Evolutionary conservation across 2,329 filamentous ascomycete genomes (phyloP).

Genomic region (Aspergillus niger): DNA sequence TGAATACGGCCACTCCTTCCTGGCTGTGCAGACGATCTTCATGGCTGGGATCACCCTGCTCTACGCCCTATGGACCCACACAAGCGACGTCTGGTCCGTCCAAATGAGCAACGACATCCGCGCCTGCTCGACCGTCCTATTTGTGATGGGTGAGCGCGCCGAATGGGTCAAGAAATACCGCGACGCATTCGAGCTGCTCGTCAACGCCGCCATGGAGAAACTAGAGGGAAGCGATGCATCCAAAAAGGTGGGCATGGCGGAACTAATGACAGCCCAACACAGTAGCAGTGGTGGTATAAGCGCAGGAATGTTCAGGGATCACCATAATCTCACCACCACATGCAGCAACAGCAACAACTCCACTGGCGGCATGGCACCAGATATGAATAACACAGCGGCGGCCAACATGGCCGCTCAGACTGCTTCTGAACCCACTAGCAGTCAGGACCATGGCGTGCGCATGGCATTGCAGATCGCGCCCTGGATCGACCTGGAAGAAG

Average conservation of each 20-base stretch:
- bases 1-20: slow-evolving; percentile 43
- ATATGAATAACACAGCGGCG: background rate
- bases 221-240: slow-evolving; percentile 42
- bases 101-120: slow-evolving; percentile 53
- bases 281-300: background rate
- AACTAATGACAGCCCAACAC: slow-evolving; percentile 44
- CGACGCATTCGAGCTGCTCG: slow-evolving; percentile 51
- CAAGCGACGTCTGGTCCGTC: slow-evolving; percentile 52
- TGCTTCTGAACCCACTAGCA: background rate
- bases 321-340: slow-evolving; percentile 9
- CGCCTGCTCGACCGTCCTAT: slow-evolving; percentile 52
- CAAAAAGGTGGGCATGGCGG: slow-evolving; percentile 40
- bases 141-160: slow-evolving; percentile 54
- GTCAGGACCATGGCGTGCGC: slow-evolving; percentile 38
- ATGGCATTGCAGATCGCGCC: slow-evolving; percentile 44
- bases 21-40: slow-evolving; percentile 43
- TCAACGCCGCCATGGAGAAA: slow-evolving; percentile 52
- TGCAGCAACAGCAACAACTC: background rate
- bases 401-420: slow-evolving; percentile 1
- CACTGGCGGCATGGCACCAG: slow-evolving; percentile 10
- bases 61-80: slow-evolving; percentile 46
- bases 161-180: slow-evolving; percentile 52
- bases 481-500: slow-evolving; percentile 43
- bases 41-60: slow-evolving; percentile 42
- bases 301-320: slow-evolving; percentile 19